phyloP scores from a whole-genome alignment of 306 rosid genomes.

The Vicia faba region DNA sequence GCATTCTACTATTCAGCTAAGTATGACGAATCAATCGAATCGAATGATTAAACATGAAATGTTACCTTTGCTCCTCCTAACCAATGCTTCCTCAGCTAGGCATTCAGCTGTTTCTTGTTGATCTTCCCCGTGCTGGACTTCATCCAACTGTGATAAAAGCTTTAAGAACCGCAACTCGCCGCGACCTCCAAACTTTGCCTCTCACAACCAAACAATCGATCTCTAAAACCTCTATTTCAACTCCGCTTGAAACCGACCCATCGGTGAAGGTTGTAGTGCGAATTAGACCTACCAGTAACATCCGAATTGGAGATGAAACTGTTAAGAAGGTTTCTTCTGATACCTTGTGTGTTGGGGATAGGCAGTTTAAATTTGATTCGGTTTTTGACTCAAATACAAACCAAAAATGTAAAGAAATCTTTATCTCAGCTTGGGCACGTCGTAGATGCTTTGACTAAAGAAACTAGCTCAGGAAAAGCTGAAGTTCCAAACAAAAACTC shows the following conservation, averaged over 20 bases:
- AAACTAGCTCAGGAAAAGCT: conserved; percentile 46
- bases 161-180: too few relatives aligned
- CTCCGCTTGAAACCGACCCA: conserved; percentile 38
- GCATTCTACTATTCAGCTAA: too few relatives aligned
- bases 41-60: too few relatives aligned
- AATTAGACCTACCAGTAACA: conserved; percentile 60
- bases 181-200: conserved; percentile 29
- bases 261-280: conserved; percentile 80
- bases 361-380: conserved; percentile 64
- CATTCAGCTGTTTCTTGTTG: too few relatives aligned
- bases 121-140: too few relatives aligned
- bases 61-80: too few relatives aligned
- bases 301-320: conserved; percentile 48
- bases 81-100: too few relatives aligned
- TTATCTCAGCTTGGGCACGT: conserved; percentile 81
- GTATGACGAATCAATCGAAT: too few relatives aligned
- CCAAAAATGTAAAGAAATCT: conserved; percentile 75
- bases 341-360: conserved; percentile 59
- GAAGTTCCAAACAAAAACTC: conserved; percentile 53
- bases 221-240: conserved; percentile 39
- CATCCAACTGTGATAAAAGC: too few relatives aligned
- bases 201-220: conserved; percentile 36
- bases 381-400: conserved; percentile 71
- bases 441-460: conserved; percentile 67
- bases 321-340: conserved; percentile 73